Percentiles rank a stretch among this genome's conserved stretches.
Evolutionary conservation across 192 early-diverging fungal genomes (phyloP).

Genomic region (Coemansia sp.): DNA sequence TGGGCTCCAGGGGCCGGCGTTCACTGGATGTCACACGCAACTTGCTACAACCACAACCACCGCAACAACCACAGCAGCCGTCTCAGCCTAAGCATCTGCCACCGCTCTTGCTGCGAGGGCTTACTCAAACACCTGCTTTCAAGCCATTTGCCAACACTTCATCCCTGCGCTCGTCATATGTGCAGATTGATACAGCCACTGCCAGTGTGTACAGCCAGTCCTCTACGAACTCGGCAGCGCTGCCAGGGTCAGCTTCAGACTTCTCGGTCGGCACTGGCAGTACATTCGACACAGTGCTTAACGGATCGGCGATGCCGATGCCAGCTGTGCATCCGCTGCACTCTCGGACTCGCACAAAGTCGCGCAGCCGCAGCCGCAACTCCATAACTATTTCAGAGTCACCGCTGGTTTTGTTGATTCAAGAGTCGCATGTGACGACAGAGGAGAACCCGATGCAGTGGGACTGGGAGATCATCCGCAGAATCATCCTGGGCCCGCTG

Average conservation of each 20-base stretch:
- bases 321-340: conserved; percentile 26
- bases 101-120: conserved; percentile 20
- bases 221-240: neutral
- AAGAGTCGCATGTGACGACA: conserved; percentile 39
- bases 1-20: conserved; percentile 24
- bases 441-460: conserved; percentile 56
- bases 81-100: conserved; percentile 12
- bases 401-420: conserved; percentile 29
- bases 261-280: neutral
- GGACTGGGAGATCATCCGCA: conserved; percentile 46
- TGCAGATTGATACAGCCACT: conserved; percentile 17
- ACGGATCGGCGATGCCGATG: conserved; percentile 15
- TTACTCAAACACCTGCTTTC: conserved; percentile 10
- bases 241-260: conserved; percentile 1
- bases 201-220: conserved; percentile 22
- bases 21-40: conserved; percentile 43
- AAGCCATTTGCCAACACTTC: conserved; percentile 10
- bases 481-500: conserved; percentile 36
- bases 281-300: neutral
- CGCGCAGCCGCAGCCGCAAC: conserved; percentile 49
- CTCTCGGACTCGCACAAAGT: conserved; percentile 47
- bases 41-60: neutral
- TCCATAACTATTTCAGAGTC: conserved; percentile 28
- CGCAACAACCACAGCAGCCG: neutral
- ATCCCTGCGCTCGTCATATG: conserved; percentile 35